phyloP scores from a whole-genome alignment of 2,329 filamentous ascomycete genomes.

The Hymenotorrendiella dingleyae region DNA sequence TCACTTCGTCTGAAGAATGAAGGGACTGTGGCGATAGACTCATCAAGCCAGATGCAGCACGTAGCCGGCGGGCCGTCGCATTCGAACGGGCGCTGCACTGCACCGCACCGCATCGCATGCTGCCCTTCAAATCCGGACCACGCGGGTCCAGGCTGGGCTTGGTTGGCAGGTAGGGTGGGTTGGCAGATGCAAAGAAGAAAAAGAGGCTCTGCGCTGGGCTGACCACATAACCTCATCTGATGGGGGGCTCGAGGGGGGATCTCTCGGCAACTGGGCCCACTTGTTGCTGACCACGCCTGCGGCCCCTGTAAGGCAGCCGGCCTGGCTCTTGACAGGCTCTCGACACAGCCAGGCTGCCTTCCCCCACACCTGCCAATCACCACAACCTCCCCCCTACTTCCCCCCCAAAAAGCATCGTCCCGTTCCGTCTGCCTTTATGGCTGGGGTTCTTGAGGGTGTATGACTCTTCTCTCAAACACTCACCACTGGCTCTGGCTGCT shows the following conservation, averaged over 20 bases:
- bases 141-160: too few relatives aligned
- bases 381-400: background rate
- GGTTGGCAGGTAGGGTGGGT: background rate
- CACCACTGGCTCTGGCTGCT: constrained; percentile 8
- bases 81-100: background rate
- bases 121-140: too few relatives aligned
- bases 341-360: constrained; percentile 12
- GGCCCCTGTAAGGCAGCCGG: background rate
- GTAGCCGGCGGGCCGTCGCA: background rate
- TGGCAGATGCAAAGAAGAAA: background rate
- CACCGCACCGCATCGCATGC: background rate
- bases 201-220: constrained; percentile 14
- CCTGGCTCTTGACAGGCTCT: constrained; percentile 5
- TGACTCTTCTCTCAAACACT: constrained; percentile 11
- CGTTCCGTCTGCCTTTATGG: background rate
- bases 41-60: background rate
- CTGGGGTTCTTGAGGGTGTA: too few relatives aligned
- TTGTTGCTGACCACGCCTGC: constrained; percentile 1
- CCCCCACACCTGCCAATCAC: background rate
- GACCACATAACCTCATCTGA: too few relatives aligned
- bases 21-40: background rate
- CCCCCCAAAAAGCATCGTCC: background rate
- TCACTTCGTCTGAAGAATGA: too few relatives aligned
- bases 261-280: constrained; percentile 4
- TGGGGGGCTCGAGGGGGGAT: too few relatives aligned